Conservation (phyloP, 805 yeast genomes). For the Dipodascus geniculatus region DNA sequence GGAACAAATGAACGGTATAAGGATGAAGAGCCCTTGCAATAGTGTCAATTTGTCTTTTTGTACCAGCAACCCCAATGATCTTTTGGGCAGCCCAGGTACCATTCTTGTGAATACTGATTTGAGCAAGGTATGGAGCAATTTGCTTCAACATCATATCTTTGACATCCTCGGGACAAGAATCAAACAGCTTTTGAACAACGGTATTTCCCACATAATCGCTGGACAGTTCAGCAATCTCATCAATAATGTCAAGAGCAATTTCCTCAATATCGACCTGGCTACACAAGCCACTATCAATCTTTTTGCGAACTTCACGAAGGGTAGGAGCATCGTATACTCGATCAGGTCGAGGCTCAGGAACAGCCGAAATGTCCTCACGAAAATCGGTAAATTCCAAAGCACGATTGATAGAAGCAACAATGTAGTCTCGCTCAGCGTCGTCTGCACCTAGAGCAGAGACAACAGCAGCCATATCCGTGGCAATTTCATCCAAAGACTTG, state of each 20-base stretch:
- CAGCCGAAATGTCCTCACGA: constrained; percentile 33
- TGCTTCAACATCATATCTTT: constrained; percentile 72
- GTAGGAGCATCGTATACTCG: constrained; percentile 82
- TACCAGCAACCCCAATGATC: constrained; percentile 64
- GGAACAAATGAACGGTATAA: constrained; percentile 71
- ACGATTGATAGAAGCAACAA: constrained; percentile 18
- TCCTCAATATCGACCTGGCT: constrained; percentile 63
- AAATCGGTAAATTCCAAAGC: constrained; percentile 20
- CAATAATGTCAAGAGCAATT: constrained; percentile 69
- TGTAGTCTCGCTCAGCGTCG: constrained; percentile 19
- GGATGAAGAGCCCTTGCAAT: constrained; percentile 66
- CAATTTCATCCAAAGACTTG: constrained; percentile 18
- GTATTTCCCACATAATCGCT: constrained; percentile 94
- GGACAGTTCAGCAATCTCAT: constrained; percentile 81
- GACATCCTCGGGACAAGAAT: constrained; percentile 52
- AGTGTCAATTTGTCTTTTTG: constrained; percentile 48
- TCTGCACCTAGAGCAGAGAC: constrained; percentile 26
- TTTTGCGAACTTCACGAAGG: constrained; percentile 74
- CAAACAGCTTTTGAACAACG: constrained; percentile 83
- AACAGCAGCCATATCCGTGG: constrained; percentile 21
- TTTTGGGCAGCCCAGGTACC: constrained; percentile 99
- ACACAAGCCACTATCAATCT: constrained; percentile 43
- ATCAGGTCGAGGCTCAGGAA: constrained; percentile 58
- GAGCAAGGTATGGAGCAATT: constrained; percentile 71
- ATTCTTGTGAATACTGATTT: constrained; percentile 90